phyloP scores from a whole-genome alignment of 2,329 filamentous ascomycete species.

The Emmonsiellopsis sp. region DNA sequence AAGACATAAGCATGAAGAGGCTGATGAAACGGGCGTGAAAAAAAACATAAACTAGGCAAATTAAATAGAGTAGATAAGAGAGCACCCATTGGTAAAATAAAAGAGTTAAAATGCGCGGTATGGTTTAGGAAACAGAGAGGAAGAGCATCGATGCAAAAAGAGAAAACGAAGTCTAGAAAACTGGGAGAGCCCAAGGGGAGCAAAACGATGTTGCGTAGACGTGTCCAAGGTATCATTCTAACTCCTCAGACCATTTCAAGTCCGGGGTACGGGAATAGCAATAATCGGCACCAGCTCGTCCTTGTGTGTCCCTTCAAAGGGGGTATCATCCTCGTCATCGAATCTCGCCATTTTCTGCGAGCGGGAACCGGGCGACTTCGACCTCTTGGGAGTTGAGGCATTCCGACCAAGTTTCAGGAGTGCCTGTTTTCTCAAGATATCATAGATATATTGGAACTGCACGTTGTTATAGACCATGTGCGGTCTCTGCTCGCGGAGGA shows the following conservation, averaged over 20 bases:
- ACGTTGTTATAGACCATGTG: conserved; percentile 89
- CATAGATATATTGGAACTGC: conserved; percentile 84
- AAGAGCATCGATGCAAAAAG: too few relatives aligned
- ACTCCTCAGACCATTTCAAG: background rate
- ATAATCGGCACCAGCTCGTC: conserved; percentile 24
- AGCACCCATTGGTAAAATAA: too few relatives aligned
- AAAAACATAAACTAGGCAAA: background rate
- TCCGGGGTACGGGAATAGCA: conserved; percentile 2
- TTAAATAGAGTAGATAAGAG: too few relatives aligned
- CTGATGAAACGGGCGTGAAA: conserved; percentile 1
- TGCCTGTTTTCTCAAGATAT: conserved; percentile 59
- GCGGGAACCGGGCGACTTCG: conserved; percentile 2
- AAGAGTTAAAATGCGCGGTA: too few relatives aligned
- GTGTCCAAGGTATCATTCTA: too few relatives aligned
- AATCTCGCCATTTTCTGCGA: conserved; percentile 7
- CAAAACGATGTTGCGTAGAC: too few relatives aligned
- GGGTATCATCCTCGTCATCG: conserved; percentile 13
- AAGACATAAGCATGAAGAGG: background rate
- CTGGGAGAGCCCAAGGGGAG: background rate
- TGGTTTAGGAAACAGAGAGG: too few relatives aligned
- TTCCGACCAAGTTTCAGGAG: conserved; percentile 19
- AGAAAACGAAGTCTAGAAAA: conserved; percentile 15
- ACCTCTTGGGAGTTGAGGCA: conserved; percentile 10
- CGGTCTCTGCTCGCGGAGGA: conserved; percentile 75
- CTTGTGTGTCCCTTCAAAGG: conserved; percentile 24